These are phyloP conservation scores for Polyporus arcularius DNA, from an alignment of 768 basidiomycete genomes.

Conservation along the genomic window DNA sequence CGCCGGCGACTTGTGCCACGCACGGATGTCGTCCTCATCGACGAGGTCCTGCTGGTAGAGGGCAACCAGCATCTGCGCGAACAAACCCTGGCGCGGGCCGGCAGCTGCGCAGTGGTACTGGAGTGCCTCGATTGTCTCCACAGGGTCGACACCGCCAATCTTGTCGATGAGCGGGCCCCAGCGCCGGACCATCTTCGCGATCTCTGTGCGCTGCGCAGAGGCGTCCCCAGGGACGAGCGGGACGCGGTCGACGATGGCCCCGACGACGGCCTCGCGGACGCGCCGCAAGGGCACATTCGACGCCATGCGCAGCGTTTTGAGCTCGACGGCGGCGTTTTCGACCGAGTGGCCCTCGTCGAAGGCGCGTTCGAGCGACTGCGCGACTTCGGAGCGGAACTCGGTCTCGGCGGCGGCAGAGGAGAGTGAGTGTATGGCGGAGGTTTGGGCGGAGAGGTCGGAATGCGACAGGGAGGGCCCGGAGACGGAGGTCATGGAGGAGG, in stretches of 20 bases:
- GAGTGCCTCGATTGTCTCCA: constrained; percentile 75
- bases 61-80: constrained; percentile 82
- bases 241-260: constrained; percentile 77
- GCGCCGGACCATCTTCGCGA: constrained; percentile 59
- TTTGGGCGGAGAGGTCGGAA: constrained; percentile 39
- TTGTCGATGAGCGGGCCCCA: constrained; percentile 85
- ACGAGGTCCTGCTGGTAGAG: constrained; percentile 93
- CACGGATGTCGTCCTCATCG: constrained; percentile 86
- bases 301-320: constrained; percentile 96
- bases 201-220: constrained; percentile 62
- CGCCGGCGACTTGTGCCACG: constrained; percentile 69
- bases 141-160: constrained; percentile 81
- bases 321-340: constrained; percentile 90
- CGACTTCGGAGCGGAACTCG: constrained; percentile 78
- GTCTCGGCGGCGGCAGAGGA: constrained; percentile 47
- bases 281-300: constrained; percentile 87
- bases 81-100: constrained; percentile 60
- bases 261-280: constrained; percentile 87
- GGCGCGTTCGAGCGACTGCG: constrained; percentile 87
- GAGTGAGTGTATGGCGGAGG: constrained; percentile 43
- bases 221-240: constrained; percentile 58
- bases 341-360: constrained; percentile 90
- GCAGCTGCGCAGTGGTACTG: constrained; percentile 74
- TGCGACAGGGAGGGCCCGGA: constrained; percentile 41
- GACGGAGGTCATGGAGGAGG: constrained; percentile 52